Conservation (phyloP, 345 rosid species). For the Sonneratia caseolaris region DNA sequence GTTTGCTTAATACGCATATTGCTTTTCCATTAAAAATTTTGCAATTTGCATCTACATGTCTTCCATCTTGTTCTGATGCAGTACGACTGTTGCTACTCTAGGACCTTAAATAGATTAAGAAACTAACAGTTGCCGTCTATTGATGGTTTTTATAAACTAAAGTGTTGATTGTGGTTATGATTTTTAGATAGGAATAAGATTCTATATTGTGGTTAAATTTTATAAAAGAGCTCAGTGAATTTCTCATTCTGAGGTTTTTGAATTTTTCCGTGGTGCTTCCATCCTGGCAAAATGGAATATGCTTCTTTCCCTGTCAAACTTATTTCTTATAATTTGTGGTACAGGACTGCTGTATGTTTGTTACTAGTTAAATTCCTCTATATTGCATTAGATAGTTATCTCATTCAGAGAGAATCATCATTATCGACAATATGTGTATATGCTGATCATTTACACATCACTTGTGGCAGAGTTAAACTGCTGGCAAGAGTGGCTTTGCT, state of each 20-base stretch:
- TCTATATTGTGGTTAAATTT: neutral
- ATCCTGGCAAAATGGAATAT: neutral
- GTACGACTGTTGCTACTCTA: neutral
- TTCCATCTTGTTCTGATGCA: neutral
- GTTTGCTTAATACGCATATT: neutral
- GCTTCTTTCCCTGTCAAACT: neutral
- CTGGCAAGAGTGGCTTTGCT: constrained; percentile 99
- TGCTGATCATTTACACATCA: constrained; percentile 13
- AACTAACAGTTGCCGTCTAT: neutral
- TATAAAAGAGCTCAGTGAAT: neutral
- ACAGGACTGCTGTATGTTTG: neutral
- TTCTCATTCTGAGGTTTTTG: neutral
- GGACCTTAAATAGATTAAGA: neutral
- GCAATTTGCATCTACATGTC: neutral
- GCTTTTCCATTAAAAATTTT: neutral
- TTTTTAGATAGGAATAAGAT: neutral
- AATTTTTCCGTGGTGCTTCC: neutral
- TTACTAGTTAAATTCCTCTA: neutral
- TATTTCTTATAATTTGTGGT: neutral
- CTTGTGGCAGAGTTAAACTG: constrained; percentile 73
- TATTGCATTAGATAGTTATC: neutral
- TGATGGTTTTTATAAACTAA: neutral
- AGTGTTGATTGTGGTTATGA: neutral
- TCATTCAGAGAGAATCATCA: neutral
- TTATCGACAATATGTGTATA: neutral